These are phyloP conservation scores for Magnolia kwangsiensis DNA, from an alignment of 164 flowering plant species.

Conservation along the genomic window DNA sequence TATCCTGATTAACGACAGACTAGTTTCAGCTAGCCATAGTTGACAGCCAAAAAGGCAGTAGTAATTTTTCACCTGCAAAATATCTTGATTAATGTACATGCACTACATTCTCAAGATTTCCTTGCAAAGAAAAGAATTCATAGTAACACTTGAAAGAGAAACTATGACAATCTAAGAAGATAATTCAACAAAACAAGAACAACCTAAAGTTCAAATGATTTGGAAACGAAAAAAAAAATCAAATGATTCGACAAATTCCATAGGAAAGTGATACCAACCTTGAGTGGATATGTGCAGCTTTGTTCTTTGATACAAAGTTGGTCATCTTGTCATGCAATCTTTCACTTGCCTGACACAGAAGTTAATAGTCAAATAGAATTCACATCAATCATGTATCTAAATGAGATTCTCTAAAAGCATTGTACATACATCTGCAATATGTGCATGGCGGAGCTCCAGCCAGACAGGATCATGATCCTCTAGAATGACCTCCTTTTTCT, in stretches of 20 bases:
- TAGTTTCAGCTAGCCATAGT: too few relatives aligned
- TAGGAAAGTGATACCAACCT: constrained; percentile 35
- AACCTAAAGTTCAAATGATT: background rate
- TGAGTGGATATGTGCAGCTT: constrained; percentile 88
- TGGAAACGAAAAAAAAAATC: background rate
- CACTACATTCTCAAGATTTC: too few relatives aligned
- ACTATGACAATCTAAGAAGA: too few relatives aligned
- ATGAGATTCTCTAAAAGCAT: background rate
- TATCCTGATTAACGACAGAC: too few relatives aligned
- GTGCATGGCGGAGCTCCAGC: constrained; percentile 95
- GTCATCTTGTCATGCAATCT: constrained; percentile 87
- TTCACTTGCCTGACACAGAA: constrained; percentile 78
- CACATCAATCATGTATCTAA: background rate
- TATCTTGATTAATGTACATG: too few relatives aligned
- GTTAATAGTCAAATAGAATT: constrained; percentile 17
- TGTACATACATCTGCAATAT: constrained; percentile 87
- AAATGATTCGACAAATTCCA: background rate
- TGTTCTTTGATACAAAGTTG: constrained; percentile 80
- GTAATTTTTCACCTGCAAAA: too few relatives aligned
- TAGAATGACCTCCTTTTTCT: constrained; percentile 85
- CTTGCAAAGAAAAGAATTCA: too few relatives aligned
- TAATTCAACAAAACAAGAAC: too few relatives aligned
- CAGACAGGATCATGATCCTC: constrained; percentile 98
- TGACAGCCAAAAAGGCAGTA: too few relatives aligned
- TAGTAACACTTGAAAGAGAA: too few relatives aligned